Evolutionary conservation across 495 filamentous ascomycete species (phyloP).

Genomic region (Cercophora sp.): DNA sequence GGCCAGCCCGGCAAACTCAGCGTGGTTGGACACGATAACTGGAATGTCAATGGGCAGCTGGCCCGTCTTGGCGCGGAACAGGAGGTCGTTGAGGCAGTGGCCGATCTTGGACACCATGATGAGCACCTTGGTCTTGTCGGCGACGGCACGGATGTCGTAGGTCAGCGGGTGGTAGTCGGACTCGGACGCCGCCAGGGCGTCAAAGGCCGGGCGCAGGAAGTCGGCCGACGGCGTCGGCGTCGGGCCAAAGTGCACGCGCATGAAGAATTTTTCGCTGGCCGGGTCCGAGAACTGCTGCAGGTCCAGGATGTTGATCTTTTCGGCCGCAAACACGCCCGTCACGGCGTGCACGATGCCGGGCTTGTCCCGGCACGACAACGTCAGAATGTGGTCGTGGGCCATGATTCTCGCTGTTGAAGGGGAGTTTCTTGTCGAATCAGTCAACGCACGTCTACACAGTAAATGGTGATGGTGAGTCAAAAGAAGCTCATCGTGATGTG

Average conservation of each 20-base stretch:
- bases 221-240: constrained; percentile 34
- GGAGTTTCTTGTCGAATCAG: no score
- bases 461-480: constrained; percentile 5
- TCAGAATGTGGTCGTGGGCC: constrained; percentile 61
- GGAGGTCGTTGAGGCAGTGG: constrained; percentile 75
- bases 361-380: constrained; percentile 69
- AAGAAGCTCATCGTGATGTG: constrained; percentile 2
- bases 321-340: constrained; percentile 61
- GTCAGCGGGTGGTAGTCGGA: constrained; percentile 49
- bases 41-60: constrained; percentile 66
- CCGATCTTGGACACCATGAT: constrained; percentile 83
- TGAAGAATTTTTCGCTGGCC: constrained; percentile 65
- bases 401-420: no score
- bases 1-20: constrained; percentile 63
- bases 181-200: constrained; percentile 43
- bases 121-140: constrained; percentile 62
- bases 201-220: constrained; percentile 49
- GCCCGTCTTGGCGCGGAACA: constrained; percentile 62
- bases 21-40: constrained; percentile 68
- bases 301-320: constrained; percentile 69
- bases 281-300: constrained; percentile 70
- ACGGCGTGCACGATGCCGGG: constrained; percentile 74
- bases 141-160: constrained; percentile 58
- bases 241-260: constrained; percentile 68
- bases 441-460: no score